Percentiles rank a stretch among this genome's conserved stretches.
phyloP scores from a whole-genome alignment of 164 flowering plant genomes.

The Nymphaea thermarum region DNA sequence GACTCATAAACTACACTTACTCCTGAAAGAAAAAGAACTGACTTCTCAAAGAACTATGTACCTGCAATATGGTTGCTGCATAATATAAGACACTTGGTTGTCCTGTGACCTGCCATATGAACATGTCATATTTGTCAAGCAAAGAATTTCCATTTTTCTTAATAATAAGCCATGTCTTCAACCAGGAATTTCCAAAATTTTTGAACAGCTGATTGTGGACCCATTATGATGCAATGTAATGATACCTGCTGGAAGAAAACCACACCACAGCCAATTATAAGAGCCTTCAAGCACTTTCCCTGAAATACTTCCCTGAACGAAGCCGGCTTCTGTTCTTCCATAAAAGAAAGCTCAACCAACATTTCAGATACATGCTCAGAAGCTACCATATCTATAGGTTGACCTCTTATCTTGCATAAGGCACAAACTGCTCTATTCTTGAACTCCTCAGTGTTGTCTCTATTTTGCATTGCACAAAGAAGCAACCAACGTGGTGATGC shows the following conservation, averaged over 20 bases:
- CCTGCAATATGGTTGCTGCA: constrained; percentile 93
- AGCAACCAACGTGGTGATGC: constrained; percentile 94
- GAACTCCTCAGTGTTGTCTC: constrained; percentile 41
- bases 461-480: constrained; percentile 72
- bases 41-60: constrained; percentile 4
- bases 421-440: constrained; percentile 60
- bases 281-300: constrained; percentile 91
- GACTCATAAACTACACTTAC: too few species aligned
- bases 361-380: constrained; percentile 61
- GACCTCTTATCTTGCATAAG: constrained; percentile 70
- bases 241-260: constrained; percentile 93
- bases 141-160: background rate
- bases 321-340: constrained; percentile 42
- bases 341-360: constrained; percentile 50
- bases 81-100: constrained; percentile 98
- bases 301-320: constrained; percentile 56
- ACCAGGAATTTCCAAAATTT: background rate
- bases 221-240: background rate
- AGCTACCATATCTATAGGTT: constrained; percentile 46
- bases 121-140: background rate
- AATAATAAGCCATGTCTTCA: background rate
- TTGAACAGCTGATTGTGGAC: background rate
- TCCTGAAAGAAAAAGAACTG: too few species aligned
- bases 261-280: constrained; percentile 73
- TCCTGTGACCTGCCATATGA: constrained; percentile 69